Evolutionary conservation across 2,329 filamentous ascomycete genomes (phyloP).

Genomic region (Ilyonectria destructans): DNA sequence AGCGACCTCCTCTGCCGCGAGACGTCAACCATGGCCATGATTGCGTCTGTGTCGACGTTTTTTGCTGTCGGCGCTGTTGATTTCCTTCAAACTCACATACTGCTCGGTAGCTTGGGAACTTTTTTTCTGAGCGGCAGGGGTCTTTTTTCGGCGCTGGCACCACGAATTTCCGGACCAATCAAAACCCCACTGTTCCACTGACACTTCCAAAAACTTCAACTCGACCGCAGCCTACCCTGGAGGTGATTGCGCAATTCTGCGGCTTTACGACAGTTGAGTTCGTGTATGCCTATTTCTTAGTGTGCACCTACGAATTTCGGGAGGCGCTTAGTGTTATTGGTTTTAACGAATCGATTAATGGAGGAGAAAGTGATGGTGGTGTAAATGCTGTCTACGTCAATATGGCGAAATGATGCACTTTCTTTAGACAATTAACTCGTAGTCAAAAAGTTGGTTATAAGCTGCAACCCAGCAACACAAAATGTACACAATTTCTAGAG

Average conservation of each 20-base stretch:
- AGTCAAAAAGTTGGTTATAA: too few species aligned
- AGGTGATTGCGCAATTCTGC: not conserved
- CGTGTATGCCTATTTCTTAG: not conserved
- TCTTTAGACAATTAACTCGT: too few species aligned
- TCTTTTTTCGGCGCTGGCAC: conserved; percentile 52
- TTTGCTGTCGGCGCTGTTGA: conserved; percentile 48
- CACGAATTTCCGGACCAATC: conserved; percentile 59
- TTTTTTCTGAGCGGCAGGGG: conserved; percentile 52
- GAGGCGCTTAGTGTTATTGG: too few species aligned
- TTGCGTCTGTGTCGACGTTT: conserved; percentile 53
- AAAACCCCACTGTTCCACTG: conserved; percentile 38
- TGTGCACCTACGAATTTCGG: not conserved
- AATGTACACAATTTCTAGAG: too few species aligned
- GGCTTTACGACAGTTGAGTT: not conserved
- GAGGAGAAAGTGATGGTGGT: too few species aligned
- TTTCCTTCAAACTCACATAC: conserved; percentile 45
- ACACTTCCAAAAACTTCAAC: not conserved
- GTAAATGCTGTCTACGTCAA: too few species aligned
- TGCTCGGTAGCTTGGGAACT: conserved; percentile 54
- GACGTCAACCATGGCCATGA: conserved; percentile 72
- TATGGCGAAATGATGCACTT: too few species aligned
- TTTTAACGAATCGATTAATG: too few species aligned
- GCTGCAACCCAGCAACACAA: too few species aligned
- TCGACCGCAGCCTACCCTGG: conserved; percentile 14
- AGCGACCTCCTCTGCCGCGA: conserved; percentile 70